Evolutionary conservation across 768 basidiomycete species (phyloP).

Genomic region (Russula foetens): DNA sequence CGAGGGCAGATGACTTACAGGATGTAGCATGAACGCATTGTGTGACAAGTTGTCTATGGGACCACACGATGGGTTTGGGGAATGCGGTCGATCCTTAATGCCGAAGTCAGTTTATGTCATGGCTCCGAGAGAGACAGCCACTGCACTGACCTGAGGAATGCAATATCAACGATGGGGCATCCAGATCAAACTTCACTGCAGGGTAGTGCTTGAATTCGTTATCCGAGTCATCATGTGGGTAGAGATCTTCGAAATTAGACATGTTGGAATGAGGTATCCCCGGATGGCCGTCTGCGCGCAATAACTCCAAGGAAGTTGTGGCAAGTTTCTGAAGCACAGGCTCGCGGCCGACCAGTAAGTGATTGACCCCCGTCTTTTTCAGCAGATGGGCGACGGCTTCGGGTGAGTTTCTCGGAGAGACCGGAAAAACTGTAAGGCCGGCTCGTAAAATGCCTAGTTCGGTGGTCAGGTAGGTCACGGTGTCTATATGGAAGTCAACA

Average conservation of each 20-base stretch:
- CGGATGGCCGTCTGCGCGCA: not conserved
- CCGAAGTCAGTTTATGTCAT: not conserved
- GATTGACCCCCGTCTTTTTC: constrained; percentile 23
- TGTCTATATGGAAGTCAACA: constrained; percentile 13
- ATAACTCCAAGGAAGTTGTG: constrained; percentile 1
- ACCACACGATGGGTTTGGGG: constrained; percentile 24
- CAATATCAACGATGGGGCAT: constrained; percentile 22
- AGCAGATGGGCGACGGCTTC: constrained; percentile 30
- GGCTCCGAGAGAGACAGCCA: not conserved
- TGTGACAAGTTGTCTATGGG: constrained; percentile 13
- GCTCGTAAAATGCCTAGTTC: constrained; percentile 33
- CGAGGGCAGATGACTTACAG: not conserved
- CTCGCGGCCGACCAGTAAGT: constrained; percentile 26
- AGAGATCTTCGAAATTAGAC: constrained; percentile 23
- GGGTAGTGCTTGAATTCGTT: constrained; percentile 15
- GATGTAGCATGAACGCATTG: constrained; percentile 14
- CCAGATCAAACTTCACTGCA: constrained; percentile 5
- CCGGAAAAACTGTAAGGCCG: constrained; percentile 33
- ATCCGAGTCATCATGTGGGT: constrained; percentile 4
- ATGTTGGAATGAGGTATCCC: constrained; percentile 10
- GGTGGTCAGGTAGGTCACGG: constrained; percentile 21
- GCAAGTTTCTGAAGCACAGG: constrained; percentile 20
- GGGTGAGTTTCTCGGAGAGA: constrained; percentile 36
- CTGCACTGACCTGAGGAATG: constrained; percentile 25
- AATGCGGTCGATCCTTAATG: constrained; percentile 24